These are phyloP conservation scores for Thecaphora frezii DNA, from an alignment of 1,284 basidiomycete species.

Conservation along the genomic window DNA sequence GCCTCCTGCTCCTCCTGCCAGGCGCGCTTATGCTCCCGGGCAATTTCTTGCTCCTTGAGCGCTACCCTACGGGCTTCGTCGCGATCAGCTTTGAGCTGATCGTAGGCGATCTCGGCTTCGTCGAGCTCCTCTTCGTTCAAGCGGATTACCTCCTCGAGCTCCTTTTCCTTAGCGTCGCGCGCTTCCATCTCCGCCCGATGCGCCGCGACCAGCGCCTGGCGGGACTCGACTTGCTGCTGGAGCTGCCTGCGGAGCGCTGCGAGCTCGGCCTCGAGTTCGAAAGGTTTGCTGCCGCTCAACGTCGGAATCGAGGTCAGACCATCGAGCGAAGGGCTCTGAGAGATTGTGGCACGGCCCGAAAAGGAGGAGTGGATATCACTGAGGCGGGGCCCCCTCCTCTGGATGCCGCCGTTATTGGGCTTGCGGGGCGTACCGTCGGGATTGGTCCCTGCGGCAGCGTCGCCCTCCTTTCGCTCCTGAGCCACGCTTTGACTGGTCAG, in stretches of 20 bases:
- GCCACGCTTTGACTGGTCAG: constrained; percentile 48
- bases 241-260: constrained; percentile 35
- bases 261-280: constrained; percentile 47
- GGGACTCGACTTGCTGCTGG: constrained; percentile 21
- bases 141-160: constrained; percentile 28
- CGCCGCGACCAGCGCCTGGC: constrained; percentile 9
- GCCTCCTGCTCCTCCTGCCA: constrained; percentile 34
- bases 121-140: constrained; percentile 36
- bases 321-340: not conserved
- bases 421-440: not conserved
- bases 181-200: constrained; percentile 23
- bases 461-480: constrained; percentile 6
- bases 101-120: constrained; percentile 29
- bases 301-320: not conserved
- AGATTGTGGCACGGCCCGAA: not conserved
- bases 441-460: not conserved
- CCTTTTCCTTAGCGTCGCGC: constrained; percentile 16
- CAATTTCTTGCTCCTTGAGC: constrained; percentile 31
- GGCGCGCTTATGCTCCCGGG: constrained; percentile 19
- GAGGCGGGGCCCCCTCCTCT: constrained; percentile 43
- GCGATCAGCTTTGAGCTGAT: constrained; percentile 27
- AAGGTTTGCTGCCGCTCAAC: constrained; percentile 23
- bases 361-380: constrained; percentile 28
- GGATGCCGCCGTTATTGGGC: not conserved
- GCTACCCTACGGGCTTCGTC: constrained; percentile 36